These are phyloP conservation scores for Aspergillus haitiensis DNA, from an alignment of 495 filamentous ascomycete species.

Conservation along the genomic window DNA sequence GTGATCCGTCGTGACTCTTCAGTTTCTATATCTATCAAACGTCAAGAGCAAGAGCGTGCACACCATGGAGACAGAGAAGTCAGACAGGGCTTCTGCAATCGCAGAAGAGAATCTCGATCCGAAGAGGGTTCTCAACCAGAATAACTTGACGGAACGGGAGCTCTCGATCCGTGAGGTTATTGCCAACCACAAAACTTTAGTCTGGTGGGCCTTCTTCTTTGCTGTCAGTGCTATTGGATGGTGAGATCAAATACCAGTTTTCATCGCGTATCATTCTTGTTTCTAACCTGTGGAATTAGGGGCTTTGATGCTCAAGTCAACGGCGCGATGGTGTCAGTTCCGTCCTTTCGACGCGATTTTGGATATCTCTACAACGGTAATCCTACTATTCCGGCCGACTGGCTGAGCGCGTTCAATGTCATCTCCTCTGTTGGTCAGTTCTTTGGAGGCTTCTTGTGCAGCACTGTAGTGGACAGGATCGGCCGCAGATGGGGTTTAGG, in stretches of 20 bases:
- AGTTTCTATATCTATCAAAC: no score
- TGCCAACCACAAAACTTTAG: neutral
- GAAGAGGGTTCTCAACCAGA: neutral
- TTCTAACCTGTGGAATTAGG: constrained; percentile 7
- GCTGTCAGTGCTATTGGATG: constrained; percentile 6
- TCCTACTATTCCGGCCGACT: constrained; percentile 34
- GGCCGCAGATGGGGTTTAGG: constrained; percentile 27
- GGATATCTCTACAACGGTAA: constrained; percentile 34
- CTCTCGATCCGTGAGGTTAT: neutral
- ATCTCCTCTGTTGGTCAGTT: constrained; percentile 32
- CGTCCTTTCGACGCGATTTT: constrained; percentile 38
- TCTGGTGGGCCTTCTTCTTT: constrained; percentile 10
- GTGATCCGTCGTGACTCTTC: no score
- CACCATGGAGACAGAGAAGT: neutral
- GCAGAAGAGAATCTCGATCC: neutral
- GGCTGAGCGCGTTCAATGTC: constrained; percentile 40
- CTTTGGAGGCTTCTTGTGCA: constrained; percentile 36
- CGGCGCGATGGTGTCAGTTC: constrained; percentile 36
- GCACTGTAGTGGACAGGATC: constrained; percentile 28
- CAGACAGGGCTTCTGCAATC: neutral
- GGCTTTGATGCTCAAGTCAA: constrained; percentile 46
- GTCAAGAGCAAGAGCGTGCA: neutral
- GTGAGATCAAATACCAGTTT: constrained; percentile 16
- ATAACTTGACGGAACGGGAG: neutral
- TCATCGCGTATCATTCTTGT: neutral